Base-by-base conservation (phyloP, 345 rosid species). In the Brassica incana region DNA sequence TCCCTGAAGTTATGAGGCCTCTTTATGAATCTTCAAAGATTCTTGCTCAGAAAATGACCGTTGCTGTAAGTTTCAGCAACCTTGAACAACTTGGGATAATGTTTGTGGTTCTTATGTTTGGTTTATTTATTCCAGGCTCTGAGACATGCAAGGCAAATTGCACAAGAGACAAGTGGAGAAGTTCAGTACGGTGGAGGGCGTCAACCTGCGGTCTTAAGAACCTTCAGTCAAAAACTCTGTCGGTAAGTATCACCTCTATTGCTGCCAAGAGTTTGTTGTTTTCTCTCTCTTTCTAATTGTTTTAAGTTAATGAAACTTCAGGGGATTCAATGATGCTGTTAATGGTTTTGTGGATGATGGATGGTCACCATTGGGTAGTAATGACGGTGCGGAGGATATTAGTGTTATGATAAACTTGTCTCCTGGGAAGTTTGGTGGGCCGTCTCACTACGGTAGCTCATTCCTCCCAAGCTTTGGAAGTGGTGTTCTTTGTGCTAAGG, bases 271-370 rank as follows among this genome's bases (percentile, higher is more conserved):
- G 32, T 63, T 63, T 10, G 0, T 64, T 50, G 16, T 45, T 15
- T 11, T 11, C 56, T 9, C 0, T 58, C 23, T 6, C 4, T 54
- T 25, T 29, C 58, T 77, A 11, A 77, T 25, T 76, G 43, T 59
- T 62, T 62, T 66, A 45, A 67, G 25, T 73, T 43, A 14, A 59
- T 86, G 83, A 72, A 43, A 73, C 74, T 43, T 33, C 82, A 95
- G 97, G 91, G 97, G 99, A 38, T 95, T 95, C 85, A 95, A 95
- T 79, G 99, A 92, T 82, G 97, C 97, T 71, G 90, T 95, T 38
- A 91, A 91, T 81, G 94, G 99, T 58, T 95, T 92, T 89, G 85
- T 72, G 35, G 99, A 95, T 85, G 97, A 92, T 75, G 97, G 99
- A 45, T 95, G 99, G 97, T 88, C 99, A 2, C 85, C 94, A 67